Percentiles rank a stretch among this genome's conserved stretches.
Conservation (phyloP, 352 stramenopile species). For the Phytophthora multivora region DNA sequence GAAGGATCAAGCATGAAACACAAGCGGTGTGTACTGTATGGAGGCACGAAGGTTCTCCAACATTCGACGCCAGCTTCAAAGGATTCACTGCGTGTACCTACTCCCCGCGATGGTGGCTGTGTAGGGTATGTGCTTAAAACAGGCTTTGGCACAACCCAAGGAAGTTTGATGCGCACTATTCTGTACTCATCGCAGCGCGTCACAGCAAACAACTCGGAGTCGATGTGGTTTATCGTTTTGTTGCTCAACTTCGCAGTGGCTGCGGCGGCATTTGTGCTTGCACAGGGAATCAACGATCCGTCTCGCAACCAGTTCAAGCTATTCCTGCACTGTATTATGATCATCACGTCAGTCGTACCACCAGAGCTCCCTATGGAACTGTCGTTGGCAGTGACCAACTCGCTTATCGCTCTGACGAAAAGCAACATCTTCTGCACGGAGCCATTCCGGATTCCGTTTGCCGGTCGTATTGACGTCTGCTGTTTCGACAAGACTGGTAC, state of each 20-base stretch:
- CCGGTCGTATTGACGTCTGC: slow-evolving; percentile 96
- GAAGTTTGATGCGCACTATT: slow-evolving; percentile 97
- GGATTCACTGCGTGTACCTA: slow-evolving; percentile 49
- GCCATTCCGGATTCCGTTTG: slow-evolving; percentile 97
- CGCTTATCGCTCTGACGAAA: slow-evolving; percentile 94
- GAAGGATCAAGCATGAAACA: slow-evolving; percentile 84
- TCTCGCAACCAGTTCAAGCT: slow-evolving; percentile 97
- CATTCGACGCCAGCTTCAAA: slow-evolving; percentile 52
- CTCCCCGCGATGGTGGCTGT: slow-evolving; percentile 91
- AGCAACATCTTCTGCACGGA: slow-evolving; percentile 98
- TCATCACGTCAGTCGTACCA: slow-evolving; percentile 98
- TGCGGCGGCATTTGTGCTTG: slow-evolving; percentile 94
- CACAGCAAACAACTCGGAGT: slow-evolving; percentile 95
- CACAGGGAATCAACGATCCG: slow-evolving; percentile 82
- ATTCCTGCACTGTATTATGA: slow-evolving; percentile 97
- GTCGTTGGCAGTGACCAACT: slow-evolving; percentile 96
- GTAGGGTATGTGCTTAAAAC: slow-evolving; percentile 96
- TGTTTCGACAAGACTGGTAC: slow-evolving; percentile 99
- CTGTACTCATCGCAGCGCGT: slow-evolving; percentile 97
- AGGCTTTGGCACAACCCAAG: slow-evolving; percentile 97
- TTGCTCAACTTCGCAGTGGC: slow-evolving; percentile 97
- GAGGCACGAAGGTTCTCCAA: slow-evolving; percentile 90
- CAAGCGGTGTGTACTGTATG: slow-evolving; percentile 92
- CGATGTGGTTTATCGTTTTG: slow-evolving; percentile 95
- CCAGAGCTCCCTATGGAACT: slow-evolving; percentile 99